Percentiles rank a stretch among this genome's conserved stretches.
Conservation (phyloP, 2,329 filamentous ascomycete genomes). For the Allantophomopsis cytisporea region DNA sequence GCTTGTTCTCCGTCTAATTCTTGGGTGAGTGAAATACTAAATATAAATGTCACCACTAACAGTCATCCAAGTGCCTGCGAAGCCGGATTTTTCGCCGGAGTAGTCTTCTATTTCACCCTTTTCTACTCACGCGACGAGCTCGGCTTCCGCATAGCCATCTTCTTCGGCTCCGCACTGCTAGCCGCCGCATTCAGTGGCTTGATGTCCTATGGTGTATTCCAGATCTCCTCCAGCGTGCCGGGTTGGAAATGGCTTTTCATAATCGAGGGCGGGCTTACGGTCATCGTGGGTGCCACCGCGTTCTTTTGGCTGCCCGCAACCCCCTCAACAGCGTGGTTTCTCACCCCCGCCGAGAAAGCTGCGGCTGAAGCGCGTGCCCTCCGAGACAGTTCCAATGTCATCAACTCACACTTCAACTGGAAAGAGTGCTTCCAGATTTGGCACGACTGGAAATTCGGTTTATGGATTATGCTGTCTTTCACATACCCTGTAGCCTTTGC, state of each 20-base stretch:
- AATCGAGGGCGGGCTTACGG: conserved; percentile 24
- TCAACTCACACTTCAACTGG: conserved; percentile 23
- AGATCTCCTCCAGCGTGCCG: conserved; percentile 30
- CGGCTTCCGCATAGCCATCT: conserved; percentile 28
- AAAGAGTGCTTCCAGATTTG: conserved; percentile 27
- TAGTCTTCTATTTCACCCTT: conserved; percentile 37
- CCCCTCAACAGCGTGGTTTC: conserved; percentile 5
- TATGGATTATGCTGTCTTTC: conserved; percentile 30
- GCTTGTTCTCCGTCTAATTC: conserved; percentile 18
- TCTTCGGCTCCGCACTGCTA: conserved; percentile 26
- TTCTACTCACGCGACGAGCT: conserved; percentile 29
- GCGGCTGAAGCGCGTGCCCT: conserved; percentile 28
- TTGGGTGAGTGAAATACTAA: conserved; percentile 14
- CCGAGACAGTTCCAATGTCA: conserved; percentile 26
- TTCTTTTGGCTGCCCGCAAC: conserved; percentile 3
- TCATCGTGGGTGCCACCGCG: conserved; percentile 14
- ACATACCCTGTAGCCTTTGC: conserved; percentile 33
- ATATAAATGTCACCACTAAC: no score
- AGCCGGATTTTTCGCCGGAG: conserved; percentile 38
- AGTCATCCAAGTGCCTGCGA: conserved; percentile 20
- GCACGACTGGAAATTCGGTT: conserved; percentile 25
- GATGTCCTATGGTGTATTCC: conserved; percentile 28
- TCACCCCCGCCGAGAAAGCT: conserved; percentile 9
- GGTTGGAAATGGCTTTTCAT: conserved; percentile 31
- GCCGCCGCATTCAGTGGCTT: conserved; percentile 25